phyloP scores from a whole-genome alignment of 805 yeast genomes.

The Candida chauliodis region DNA sequence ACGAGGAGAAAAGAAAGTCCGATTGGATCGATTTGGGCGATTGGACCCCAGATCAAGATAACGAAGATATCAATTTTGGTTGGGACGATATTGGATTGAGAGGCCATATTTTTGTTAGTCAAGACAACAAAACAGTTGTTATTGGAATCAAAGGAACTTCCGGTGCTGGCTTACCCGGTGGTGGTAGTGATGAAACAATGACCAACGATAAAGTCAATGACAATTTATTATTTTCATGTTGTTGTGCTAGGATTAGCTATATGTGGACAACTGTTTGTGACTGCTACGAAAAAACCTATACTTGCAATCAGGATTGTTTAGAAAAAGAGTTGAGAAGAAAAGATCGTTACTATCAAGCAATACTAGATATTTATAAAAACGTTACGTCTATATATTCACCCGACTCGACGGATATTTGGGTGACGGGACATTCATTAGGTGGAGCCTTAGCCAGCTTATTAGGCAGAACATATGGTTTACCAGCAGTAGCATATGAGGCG shows the following conservation, averaged over 20 bases:
- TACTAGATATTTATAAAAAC: conserved; percentile 69
- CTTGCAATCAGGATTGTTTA: conserved; percentile 84
- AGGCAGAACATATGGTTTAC: conserved; percentile 87
- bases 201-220: conserved; percentile 81
- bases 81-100: conserved; percentile 85
- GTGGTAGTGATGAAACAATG: conserved; percentile 63
- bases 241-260: conserved; percentile 90
- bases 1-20: conserved; percentile 46
- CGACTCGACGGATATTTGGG: conserved; percentile 66
- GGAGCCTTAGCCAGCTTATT: conserved; percentile 79
- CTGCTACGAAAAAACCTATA: conserved; percentile 78
- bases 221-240: conserved; percentile 86
- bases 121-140: conserved; percentile 59
- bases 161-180: conserved; percentile 60
- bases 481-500: conserved; percentile 87
- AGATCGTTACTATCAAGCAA: conserved; percentile 82
- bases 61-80: conserved; percentile 64
- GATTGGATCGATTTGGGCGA: conserved; percentile 82
- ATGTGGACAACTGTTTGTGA: conserved; percentile 95
- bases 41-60: conserved; percentile 52
- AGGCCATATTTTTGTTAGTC: conserved; percentile 79
- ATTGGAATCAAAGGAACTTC: conserved; percentile 89
- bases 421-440: conserved; percentile 93
- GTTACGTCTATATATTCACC: conserved; percentile 67
- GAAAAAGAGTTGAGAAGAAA: conserved; percentile 70